Base-by-base conservation (phyloP, 179 eudicot genomes). In the Gypsophila paniculata region DNA sequence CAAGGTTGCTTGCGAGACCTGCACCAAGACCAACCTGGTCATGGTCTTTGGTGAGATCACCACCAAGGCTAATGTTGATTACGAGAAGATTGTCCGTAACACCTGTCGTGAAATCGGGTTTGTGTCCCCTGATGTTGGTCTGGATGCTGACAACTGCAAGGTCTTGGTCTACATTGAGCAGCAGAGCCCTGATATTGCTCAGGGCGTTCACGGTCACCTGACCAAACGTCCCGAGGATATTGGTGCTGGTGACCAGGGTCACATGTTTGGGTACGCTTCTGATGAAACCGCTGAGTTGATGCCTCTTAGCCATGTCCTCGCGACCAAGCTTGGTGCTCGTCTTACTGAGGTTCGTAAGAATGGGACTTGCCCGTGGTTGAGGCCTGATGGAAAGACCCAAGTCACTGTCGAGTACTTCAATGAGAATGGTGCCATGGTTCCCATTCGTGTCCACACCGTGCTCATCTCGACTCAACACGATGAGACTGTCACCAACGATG, bases 1-100 rank as follows among this genome's bases (percentile, higher is more conserved):
- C 70, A 66, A 66, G 34, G 70, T 66, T 48, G 70, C 70, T 66
- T 66, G 70, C 25, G 70, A 66, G 39, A 66, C 70, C 10, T 66
- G 70, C 70, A 66, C 70, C 32, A 66, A 66, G 19, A 66, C 70
- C 70, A 66, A 66, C 39, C 18, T 66, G 1, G 70, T 66, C 57
- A 66, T 66, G 70, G 70, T 66, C 18, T 66, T 66, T 2, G 70
- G 70, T 22, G 70, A 66, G 70, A 66, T 66, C 46, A 62, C 67
- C 21, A 62, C 67, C 46, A 62, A 62, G 48, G 67, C 48, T 18
- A 62, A 62, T n/a, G 48, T 62, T 4, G 46, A 62, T 22, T 62
- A 62, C 46, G 67, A 62, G 46, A 62, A 62, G 14, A 62, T 66
- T 4, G 70, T 66, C 9, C 70, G 70, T 44, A 25, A 46, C 19